Base-by-base conservation (phyloP, 169 alveolate species). In the Cryptosporidium sp. region DNA sequence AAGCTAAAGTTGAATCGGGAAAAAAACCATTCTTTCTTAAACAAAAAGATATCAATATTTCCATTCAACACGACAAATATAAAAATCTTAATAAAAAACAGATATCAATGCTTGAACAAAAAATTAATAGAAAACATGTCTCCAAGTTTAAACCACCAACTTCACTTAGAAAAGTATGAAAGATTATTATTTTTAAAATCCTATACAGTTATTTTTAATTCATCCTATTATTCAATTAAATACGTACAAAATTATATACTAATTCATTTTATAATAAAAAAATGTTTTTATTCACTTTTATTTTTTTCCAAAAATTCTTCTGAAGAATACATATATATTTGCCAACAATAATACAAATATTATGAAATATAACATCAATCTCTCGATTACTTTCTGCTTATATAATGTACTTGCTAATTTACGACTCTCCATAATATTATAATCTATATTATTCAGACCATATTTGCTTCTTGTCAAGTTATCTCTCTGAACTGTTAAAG, bases 1-100 rank as follows among this genome's bases (percentile, higher is more conserved):
- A 80, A 62, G 37, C 50, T 2, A 80, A 65, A 29, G 26, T 80
- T 65, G 69, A 80, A 14, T 10, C 69, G 9, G 89, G 89, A 18
- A 80, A 80, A 21, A 80, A 80, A 62, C 89, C 89, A 43, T 80
- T 62, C 65, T 80, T 61, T 23, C 52, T 80, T 37, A 80, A 80
- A 62, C 62, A 62, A 45, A 80, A 65, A 62, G 89, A 80, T 43
- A 62, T 80, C 50, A 61, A 80, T 65, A 26, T 65, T 5, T 58
- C 75, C 0, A 67, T 65, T 45, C 51, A 80, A 62, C 45, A 80
- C 21, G 62, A 65, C 8, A 80, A 80, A 48, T 80, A 80, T 43
- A 80, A 80, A n/a, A 16, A 80, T 10, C 67, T 80, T 23, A 65
- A 65, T 18, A 80, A 41, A 39, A 62, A 65, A 41, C 45, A 50